Evolutionary conservation across 306 rosid genomes (phyloP), one percentile per base, ranked within the genome.

Genomic region (Quillaja saponaria): DNA sequence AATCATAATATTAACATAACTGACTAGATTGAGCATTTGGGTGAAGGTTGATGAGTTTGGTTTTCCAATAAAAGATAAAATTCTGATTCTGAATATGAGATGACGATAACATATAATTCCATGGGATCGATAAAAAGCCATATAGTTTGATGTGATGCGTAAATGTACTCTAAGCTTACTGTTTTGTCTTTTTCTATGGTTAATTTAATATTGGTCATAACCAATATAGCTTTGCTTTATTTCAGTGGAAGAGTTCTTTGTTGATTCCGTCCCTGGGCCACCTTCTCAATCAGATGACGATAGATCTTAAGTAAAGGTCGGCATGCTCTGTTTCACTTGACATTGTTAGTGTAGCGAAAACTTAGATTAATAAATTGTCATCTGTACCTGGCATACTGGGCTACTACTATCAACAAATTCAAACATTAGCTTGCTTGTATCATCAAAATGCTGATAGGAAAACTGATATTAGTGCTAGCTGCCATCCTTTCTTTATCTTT

Each of bases 201-300:
- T 37, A 34, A 58, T 14, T 34, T 52, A 45, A 10, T 20, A 19
- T 56, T 49, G 55, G 62, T 58, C 21, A 55, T 66, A 39, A 48
- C 44, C 40, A 54, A 46, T 21, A n/a, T 21, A n/a, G 46, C 63
- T 55, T 49, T 34, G 8, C 64, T 58, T 75, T 31, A 40, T 84
- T 77, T 70, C 95, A 81, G 96, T 87, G 78, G 99, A 87, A 80
- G 99, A 94, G 81, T 94, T 87, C 90, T 89, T 94, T 72, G 99
- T 81, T 46, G 91, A 87, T 73, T 85, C 99, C 37, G 83, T 80
- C n/a, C 85, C 88, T 1, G 97, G 85, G 33, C 96, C 86, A 10
- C 85, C 82, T 18, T 80, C 86, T 41, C 97, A 87, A 62, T 87
- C 97, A 21, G 99, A 94, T 1, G 99, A 89, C 72, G 97, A 94